These are phyloP conservation scores for Trichoderma lentiforme DNA, from an alignment of 2,329 filamentous ascomycete genomes.

Conservation along the genomic window DNA sequence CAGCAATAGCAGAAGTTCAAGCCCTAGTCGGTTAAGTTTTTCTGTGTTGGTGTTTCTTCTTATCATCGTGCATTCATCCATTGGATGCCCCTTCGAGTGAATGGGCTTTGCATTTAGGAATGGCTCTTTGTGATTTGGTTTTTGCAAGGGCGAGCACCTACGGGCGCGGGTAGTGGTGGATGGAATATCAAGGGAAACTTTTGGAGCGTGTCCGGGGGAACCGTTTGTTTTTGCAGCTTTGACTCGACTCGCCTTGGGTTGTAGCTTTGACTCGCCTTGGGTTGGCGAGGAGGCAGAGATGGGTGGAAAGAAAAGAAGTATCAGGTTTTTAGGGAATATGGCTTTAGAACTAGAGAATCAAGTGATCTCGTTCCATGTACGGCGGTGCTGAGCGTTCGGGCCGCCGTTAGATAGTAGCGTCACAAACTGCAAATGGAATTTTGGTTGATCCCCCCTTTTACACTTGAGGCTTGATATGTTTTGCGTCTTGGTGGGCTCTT, in stretches of 20 bases:
- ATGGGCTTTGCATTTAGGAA: slow-evolving; percentile 25
- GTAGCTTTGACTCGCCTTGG: slow-evolving; percentile 1
- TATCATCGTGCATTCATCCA: slow-evolving; percentile 26
- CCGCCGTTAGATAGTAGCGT: slow-evolving; percentile 10
- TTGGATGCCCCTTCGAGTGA: slow-evolving; percentile 37
- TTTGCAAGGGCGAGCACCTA: slow-evolving; percentile 5
- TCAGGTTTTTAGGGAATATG: not conserved
- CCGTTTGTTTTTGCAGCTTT: slow-evolving; percentile 23
- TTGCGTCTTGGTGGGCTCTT: not conserved
- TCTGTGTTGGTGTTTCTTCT: slow-evolving; percentile 9
- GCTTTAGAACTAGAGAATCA: slow-evolving; percentile 30
- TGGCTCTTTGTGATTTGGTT: slow-evolving; percentile 12
- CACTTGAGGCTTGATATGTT: not conserved
- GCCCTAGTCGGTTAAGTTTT: slow-evolving; percentile 12
- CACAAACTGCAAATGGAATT: slow-evolving; percentile 16
- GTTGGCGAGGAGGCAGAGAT: not conserved
- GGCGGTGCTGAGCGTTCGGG: slow-evolving; percentile 1
- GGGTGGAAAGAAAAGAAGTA: slow-evolving; percentile 3
- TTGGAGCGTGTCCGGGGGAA: slow-evolving; percentile 29
- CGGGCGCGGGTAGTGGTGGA: slow-evolving; percentile 20
- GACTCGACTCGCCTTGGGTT: not conserved
- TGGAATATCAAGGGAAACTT: slow-evolving; percentile 22
- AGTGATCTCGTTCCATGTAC: slow-evolving; percentile 30
- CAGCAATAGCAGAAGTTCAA: slow-evolving; percentile 17
- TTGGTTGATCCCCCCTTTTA: slow-evolving; percentile 5